Percentiles rank a stretch among this genome's conserved stretches.
These are phyloP conservation scores for Aechmea fasciata DNA, from an alignment of 176 grass and related monocot genomes.

Conservation along the genomic window DNA sequence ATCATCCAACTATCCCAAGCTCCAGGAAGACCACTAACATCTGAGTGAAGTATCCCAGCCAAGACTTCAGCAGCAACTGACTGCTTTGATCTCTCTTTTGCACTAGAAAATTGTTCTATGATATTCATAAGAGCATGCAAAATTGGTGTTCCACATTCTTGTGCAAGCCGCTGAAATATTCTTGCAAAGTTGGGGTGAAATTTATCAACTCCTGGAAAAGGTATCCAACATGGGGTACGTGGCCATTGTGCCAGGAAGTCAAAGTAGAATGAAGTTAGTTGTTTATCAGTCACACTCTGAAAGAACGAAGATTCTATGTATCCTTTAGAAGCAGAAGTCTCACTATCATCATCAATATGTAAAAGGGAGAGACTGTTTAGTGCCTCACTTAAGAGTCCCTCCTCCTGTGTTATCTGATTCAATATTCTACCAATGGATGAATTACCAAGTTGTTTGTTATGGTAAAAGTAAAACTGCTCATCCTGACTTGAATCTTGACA, in stretches of 20 bases:
- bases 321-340: constrained; percentile 59
- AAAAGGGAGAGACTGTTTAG: constrained; percentile 77
- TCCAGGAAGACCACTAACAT: constrained; percentile 47
- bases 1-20: constrained; percentile 60
- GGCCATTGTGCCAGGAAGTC: constrained; percentile 93
- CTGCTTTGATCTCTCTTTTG: constrained; percentile 94
- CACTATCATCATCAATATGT: constrained; percentile 75
- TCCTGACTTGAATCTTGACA: constrained; percentile 29
- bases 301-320: constrained; percentile 63
- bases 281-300: constrained; percentile 71
- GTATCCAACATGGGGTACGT: constrained; percentile 88
- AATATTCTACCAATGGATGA: constrained; percentile 42
- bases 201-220: constrained; percentile 41
- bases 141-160: constrained; percentile 71
- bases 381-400: constrained; percentile 63
- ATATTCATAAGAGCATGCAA: constrained; percentile 44
- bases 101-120: constrained; percentile 65
- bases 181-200: constrained; percentile 88
- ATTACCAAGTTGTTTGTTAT: constrained; percentile 24
- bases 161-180: constrained; percentile 92
- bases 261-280: constrained; percentile 90
- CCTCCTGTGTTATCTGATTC: constrained; percentile 63
- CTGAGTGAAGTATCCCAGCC: constrained; percentile 90
- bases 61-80: constrained; percentile 94
- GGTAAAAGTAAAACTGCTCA: constrained; percentile 20